Conservation (phyloP, 2,329 filamentous ascomycete species). For the Fusarium praegraminearum region DNA sequence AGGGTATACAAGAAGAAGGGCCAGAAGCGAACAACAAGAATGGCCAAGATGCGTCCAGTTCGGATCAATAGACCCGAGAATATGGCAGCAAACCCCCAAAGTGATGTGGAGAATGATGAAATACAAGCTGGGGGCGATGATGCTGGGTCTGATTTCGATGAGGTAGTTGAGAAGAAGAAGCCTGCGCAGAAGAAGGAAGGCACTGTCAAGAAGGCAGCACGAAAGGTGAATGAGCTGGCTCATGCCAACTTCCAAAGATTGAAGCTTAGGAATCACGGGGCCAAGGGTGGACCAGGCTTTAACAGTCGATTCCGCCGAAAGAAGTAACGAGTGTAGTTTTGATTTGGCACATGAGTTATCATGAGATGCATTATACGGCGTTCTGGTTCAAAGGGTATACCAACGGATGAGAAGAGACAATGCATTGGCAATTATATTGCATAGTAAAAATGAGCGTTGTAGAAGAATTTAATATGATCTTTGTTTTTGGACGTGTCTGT, state of each 20-base stretch:
- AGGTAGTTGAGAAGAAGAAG: conserved; percentile 34
- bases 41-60: conserved; percentile 72
- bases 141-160: conserved; percentile 41
- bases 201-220: conserved; percentile 63
- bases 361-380: conserved; percentile 33
- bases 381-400: conserved; percentile 34
- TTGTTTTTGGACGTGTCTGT: neutral
- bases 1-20: conserved; percentile 85
- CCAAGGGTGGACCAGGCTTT: conserved; percentile 70
- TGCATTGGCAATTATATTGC: conserved; percentile 8
- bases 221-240: conserved; percentile 73
- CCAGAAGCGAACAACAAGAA: conserved; percentile 80
- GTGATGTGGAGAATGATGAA: conserved; percentile 54
- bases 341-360: conserved; percentile 11
- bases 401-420: conserved; percentile 13
- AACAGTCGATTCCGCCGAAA: conserved; percentile 70
- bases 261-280: conserved; percentile 71
- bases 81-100: conserved; percentile 47
- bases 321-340: conserved; percentile 39
- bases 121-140: conserved; percentile 43
- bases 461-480: neutral
- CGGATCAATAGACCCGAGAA: conserved; percentile 61
- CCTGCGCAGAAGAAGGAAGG: conserved; percentile 55
- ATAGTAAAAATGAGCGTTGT: conserved; percentile 1
- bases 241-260: conserved; percentile 75